Evolutionary conservation across 441 rosid species (phyloP), one percentile per base, ranked within the genome.

Genomic region (Euphorbia schlechtendalii): DNA sequence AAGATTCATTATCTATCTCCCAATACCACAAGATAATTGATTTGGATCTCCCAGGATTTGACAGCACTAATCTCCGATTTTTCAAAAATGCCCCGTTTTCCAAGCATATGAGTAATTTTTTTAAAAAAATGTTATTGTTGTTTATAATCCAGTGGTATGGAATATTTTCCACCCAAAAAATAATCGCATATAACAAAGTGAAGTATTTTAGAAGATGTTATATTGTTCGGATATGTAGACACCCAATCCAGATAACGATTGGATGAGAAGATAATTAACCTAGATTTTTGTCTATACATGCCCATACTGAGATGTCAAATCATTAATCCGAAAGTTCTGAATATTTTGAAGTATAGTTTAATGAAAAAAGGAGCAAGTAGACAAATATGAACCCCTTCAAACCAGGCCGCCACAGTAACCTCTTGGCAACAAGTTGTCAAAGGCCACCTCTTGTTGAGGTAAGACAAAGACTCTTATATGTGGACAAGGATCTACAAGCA

Each of bases 401-500:
- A 53, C 69, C 58, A 64, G 65, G 61, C 71, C 69, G 36, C 32
- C 21, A 32, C 52, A 27, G 52, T 32, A 36, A 43, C 51, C 15
- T 65, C 54, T 67, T 61, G 74, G 48, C 67, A 67, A 46, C 71
- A 67, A 65, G 73, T 67, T 76, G 74, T 69, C 69, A 69, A 57
- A 66, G 67, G 71, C 69, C 73, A 66, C 72, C 49, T 36, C 46
- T 55, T 51, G 68, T 51, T 52, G 40, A 48, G 67, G 58, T n/a
- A 70, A 73, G 76, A 62, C 73, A 38, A n/a, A 54, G 53, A 64
- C 34, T 59, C 56, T 4, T 22, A 30, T 28, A 61, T 32, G 48
- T 40, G 12, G 67, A 63, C 67, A 69, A 38, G 6, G 14, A 45
- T 25, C 30, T 45, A 15, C 4, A 45, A 58, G 52, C 59, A 64